Conservation (phyloP, 257 asterid genomes). For the Galeopsis tetrahit region DNA sequence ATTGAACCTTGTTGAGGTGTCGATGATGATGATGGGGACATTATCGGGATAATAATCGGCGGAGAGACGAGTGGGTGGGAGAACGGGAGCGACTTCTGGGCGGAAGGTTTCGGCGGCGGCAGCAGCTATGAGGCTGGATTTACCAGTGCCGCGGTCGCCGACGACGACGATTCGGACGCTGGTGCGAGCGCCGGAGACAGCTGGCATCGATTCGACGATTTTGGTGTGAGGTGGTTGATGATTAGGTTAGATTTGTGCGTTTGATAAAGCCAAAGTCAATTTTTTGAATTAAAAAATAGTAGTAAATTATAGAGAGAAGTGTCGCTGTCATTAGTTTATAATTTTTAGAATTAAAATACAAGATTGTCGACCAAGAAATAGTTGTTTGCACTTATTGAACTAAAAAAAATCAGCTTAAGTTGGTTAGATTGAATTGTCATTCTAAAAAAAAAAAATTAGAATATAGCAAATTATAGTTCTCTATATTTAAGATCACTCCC, state of each 20-base stretch:
- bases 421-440: too few relatives aligned
- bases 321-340: background rate
- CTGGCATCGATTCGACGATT: slow-evolving; percentile 55
- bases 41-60: slow-evolving; percentile 90
- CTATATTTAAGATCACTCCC: too few relatives aligned
- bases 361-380: too few relatives aligned
- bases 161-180: slow-evolving; percentile 86
- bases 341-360: too few relatives aligned
- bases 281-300: background rate
- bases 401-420: too few relatives aligned
- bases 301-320: background rate
- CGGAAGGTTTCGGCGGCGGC: slow-evolving; percentile 87
- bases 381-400: too few relatives aligned
- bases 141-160: slow-evolving; percentile 96
- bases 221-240: slow-evolving; percentile 17
- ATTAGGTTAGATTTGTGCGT: slow-evolving; percentile 31
- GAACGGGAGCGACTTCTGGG: slow-evolving; percentile 82
- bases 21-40: slow-evolving; percentile 80
- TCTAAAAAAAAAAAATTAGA: too few relatives aligned
- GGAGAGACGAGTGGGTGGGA: slow-evolving; percentile 94
- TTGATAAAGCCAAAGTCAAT: slow-evolving; percentile 19
- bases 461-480: too few relatives aligned
- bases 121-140: slow-evolving; percentile 91
- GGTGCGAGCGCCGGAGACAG: slow-evolving; percentile 61
- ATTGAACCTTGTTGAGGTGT: slow-evolving; percentile 84